Evolutionary conservation across 768 basidiomycete genomes (phyloP), one percentile per base, ranked within the genome.

Genomic region (Nidularia sp.): DNA sequence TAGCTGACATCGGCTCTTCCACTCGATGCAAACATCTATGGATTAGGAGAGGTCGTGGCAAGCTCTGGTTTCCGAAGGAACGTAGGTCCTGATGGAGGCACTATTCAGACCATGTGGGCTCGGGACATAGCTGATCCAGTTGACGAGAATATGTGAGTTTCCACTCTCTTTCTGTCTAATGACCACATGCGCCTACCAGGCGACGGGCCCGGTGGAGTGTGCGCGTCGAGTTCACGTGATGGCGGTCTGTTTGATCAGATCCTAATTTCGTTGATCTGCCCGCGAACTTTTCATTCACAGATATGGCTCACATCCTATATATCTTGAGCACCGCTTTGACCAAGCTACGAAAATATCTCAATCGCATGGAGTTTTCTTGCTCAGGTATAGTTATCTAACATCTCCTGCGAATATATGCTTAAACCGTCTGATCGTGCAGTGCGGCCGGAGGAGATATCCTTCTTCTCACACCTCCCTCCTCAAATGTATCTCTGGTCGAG

Each of bases 291-390:
- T 36, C 22, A 39, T 42, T 58, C 10, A 10, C 57, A 86, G 83
- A 52, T 89, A 89, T 63, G 86, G 87, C n/a, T 72, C 80, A 13
- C 87, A 90, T 60, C 81, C 85, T 3, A 66, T 90, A 31, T 88
- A 88, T 64, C 56, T 89, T 48, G 87, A 90, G 56, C 87, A 90
- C 61, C 82, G 86, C n/a, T 84, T 77, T 67, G 71, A 85, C 53
- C 56, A 69, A 18, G 66, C 66, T 2, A 76, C 80, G 1, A 71
- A 74, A 34, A 76, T 61, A 5, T 80, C 85, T 1, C 70, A 75
- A 47, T 80, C 88, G 0, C 90, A 90, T 66, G 90, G 90, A 31
- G 88, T 91, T 36, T 88, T 92, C 60, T 64, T 90, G 15, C 74
- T 86, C 54, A 87, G 78, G 84, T 84, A 62, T 18, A 56, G 49